Evolutionary conservation across 768 basidiomycete species (phyloP), one percentile per base, ranked within the genome.

Genomic region (Macrolepiota albuminosa): DNA sequence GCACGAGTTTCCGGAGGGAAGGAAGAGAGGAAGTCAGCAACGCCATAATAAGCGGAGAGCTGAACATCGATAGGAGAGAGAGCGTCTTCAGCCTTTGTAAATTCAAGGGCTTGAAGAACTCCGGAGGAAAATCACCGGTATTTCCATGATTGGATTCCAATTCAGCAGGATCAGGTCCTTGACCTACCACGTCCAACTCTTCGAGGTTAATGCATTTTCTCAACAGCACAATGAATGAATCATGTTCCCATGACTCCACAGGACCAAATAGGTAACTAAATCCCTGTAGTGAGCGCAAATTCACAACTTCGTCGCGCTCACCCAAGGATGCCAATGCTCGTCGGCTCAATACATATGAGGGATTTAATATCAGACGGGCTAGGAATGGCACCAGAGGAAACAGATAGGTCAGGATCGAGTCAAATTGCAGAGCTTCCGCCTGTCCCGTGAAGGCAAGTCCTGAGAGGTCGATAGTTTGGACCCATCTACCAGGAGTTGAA

Each of bases 401-500:
- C 14, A 93, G 68, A 33, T 71, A 72, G 13, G 83, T 83, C 33
- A 93, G 78, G 40, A 87, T 72, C 10, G 82, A 79, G 70, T 93
- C 92, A 9, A 88, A 70, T 21, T 69, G 66, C 52, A 87, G 77
- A 29, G 79, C 75, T 55, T 86, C 79, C 9, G 77, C 71, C 63
- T 78, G 75, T 29, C 80, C 74, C 49, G 67, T 68, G 64, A 75
- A 77, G 47, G 69, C 64, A 37, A 91, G 64, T 24, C 73, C 71
- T 5, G 89, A 86, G 6, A 97, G 73, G 71, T 96, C 88, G 26
- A 97, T 77, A 10, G 69, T 71, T 60, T 86, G 88, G 1, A 96
- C 84, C 89, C 92, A 95, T 68, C 94, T 81, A 33, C 94, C 94
- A 1, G 94, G 94, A 0, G 88, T 82, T 4, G 93, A 95, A 67